Percentiles rank a stretch among this genome's conserved stretches.
Evolutionary conservation across 2,329 filamentous ascomycete genomes (phyloP).

Genomic region (Colletotrichum melonis): DNA sequence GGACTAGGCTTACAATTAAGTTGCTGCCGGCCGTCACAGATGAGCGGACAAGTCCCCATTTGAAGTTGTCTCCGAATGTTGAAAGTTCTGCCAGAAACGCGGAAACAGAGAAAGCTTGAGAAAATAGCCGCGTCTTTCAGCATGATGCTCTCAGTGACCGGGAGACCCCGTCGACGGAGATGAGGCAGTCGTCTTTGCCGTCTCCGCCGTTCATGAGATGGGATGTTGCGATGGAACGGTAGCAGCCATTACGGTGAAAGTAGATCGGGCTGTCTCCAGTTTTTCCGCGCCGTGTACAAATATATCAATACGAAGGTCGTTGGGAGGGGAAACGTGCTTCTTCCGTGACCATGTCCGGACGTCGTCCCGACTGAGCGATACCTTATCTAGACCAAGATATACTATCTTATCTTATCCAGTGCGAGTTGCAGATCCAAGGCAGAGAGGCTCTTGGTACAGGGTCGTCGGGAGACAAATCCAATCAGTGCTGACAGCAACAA

Average conservation of each 20-base stretch:
- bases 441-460: neutral
- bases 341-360: neutral
- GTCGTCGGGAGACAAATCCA: neutral
- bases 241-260: slow-evolving; percentile 10
- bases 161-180: neutral
- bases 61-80: slow-evolving; percentile 19
- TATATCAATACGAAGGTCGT: neutral
- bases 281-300: neutral
- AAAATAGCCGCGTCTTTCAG: slow-evolving; percentile 27
- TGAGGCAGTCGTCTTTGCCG: neutral
- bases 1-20: slow-evolving; percentile 3
- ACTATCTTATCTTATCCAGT: neutral
- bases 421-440: neutral
- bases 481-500: neutral
- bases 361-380: neutral
- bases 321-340: neutral
- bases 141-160: neutral
- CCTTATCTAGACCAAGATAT: neutral
- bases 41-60: neutral
- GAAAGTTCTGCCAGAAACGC: neutral
- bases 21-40: slow-evolving; percentile 6
- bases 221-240: slow-evolving; percentile 17
- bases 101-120: neutral
- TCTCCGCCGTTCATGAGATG: slow-evolving; percentile 19
- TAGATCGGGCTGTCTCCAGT: neutral